A percentile compares a stretch with the other conserved stretches of the same genome.
Conservation (phyloP, 805 yeast genomes). For the Torulaspora quercuum region DNA sequence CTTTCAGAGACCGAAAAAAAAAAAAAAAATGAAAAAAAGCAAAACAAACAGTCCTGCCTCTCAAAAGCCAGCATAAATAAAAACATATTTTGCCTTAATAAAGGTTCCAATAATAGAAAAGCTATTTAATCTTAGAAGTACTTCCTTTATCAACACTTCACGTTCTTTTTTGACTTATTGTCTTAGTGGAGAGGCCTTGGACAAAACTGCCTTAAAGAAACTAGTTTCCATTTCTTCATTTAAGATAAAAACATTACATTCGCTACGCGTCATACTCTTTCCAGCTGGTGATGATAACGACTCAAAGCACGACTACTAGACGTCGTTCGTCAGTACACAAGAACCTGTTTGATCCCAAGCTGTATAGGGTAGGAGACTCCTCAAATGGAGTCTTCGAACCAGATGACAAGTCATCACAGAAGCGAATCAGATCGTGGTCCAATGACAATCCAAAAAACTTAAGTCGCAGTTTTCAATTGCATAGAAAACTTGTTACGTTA, state of each 20-base stretch:
- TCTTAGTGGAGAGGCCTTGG: too few species aligned
- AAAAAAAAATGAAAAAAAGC: slow-evolving; percentile 5
- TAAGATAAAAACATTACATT: too few species aligned
- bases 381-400: slow-evolving; percentile 16
- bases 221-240: too few species aligned
- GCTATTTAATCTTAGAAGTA: too few species aligned
- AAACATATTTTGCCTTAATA: too few species aligned
- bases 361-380: slow-evolving; percentile 19
- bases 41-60: slow-evolving; percentile 7
- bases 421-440: slow-evolving; percentile 1
- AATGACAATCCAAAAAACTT: neutral
- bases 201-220: too few species aligned
- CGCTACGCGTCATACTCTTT: too few species aligned
- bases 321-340: slow-evolving; percentile 21
- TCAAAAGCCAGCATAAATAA: slow-evolving; percentile 5
- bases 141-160: too few species aligned
- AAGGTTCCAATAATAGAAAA: slow-evolving; percentile 5
- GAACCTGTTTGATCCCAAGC: slow-evolving; percentile 26
- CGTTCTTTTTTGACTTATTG: too few species aligned
- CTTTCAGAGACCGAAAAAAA: too few species aligned
- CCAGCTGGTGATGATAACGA: slow-evolving; percentile 9
- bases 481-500: slow-evolving; percentile 12
- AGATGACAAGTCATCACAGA: slow-evolving; percentile 3
- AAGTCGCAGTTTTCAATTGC: slow-evolving; percentile 1
- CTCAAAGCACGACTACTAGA: slow-evolving; percentile 16